Conservation (phyloP, 441 rosid species). For the Daphne laureola region DNA sequence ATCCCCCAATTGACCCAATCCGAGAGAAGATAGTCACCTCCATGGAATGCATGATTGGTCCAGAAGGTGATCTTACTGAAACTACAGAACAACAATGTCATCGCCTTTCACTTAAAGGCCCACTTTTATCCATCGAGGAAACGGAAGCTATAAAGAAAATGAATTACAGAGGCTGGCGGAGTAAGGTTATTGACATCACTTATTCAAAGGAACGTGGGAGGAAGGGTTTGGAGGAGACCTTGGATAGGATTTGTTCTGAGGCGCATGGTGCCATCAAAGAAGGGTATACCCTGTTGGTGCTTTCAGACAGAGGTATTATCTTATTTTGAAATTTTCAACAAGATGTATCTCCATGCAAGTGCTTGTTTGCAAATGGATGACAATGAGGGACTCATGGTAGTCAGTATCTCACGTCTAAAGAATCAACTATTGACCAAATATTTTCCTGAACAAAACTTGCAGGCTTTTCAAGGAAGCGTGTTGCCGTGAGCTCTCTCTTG, state of each 20-base stretch:
- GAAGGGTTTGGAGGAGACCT: constrained; percentile 89
- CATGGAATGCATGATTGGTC: constrained; percentile 99
- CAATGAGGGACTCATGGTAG: no score
- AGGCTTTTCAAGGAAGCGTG: constrained; percentile 85
- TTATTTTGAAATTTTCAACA: background rate
- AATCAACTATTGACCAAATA: no score
- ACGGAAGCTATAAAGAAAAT: constrained; percentile 89
- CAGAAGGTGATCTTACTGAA: constrained; percentile 99
- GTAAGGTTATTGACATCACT: constrained; percentile 89
- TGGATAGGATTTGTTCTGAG: constrained; percentile 87
- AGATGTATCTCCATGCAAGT: background rate
- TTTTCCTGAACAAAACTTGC: constrained; percentile 3
- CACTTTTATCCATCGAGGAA: constrained; percentile 81
- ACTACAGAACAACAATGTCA: constrained; percentile 97
- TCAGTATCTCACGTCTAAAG: no score
- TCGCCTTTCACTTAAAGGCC: constrained; percentile 90
- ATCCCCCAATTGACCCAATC: constrained; percentile 99
- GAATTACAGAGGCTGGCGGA: constrained; percentile 89
- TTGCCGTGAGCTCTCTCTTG: constrained; percentile 95
- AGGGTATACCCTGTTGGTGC: constrained; percentile 86
- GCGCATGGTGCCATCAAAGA: constrained; percentile 83
- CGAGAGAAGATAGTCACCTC: constrained; percentile 99
- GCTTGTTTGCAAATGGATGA: background rate
- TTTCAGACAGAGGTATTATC: constrained; percentile 91
- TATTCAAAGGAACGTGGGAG: constrained; percentile 70